Evolutionary conservation across 2,329 filamentous ascomycete species (phyloP).

Genomic region (Botrytis pseudocinerea): DNA sequence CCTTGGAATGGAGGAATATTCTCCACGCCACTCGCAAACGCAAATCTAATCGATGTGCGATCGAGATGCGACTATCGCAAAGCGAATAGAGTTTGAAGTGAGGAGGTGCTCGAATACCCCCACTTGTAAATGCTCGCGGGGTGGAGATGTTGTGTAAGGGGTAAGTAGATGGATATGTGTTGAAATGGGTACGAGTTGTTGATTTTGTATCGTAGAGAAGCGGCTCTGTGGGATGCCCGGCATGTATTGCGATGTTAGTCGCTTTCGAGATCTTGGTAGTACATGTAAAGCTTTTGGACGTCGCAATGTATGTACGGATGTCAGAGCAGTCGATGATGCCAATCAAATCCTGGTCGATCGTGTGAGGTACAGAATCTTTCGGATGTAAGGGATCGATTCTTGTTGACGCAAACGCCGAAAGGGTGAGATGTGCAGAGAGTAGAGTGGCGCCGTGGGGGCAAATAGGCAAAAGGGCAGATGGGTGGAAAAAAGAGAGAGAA

Average conservation of each 20-base stretch:
- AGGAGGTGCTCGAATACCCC: background rate
- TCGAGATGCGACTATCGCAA: background rate
- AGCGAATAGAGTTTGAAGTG: background rate
- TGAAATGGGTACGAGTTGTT: background rate
- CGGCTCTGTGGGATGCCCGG: background rate
- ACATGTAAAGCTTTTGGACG: background rate
- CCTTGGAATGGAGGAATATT: constrained; percentile 59
- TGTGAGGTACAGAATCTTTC: background rate
- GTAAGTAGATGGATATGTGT: background rate
- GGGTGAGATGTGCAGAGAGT: background rate
- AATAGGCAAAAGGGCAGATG: too few species aligned
- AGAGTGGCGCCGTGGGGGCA: background rate
- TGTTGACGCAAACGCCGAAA: constrained; percentile 9
- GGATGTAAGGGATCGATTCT: constrained; percentile 6
- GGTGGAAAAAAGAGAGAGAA: background rate
- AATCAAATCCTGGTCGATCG: constrained; percentile 6
- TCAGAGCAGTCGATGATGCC: background rate
- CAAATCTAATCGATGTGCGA: background rate
- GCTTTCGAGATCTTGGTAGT: background rate
- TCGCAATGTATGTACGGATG: background rate
- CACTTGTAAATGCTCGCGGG: background rate
- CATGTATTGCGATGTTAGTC: background rate
- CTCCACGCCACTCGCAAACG: constrained; percentile 50
- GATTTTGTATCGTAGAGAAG: background rate
- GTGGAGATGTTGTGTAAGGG: background rate